These are phyloP conservation scores for Phytophthora citrophthora DNA, from an alignment of 352 stramenopile genomes.

Conservation along the genomic window DNA sequence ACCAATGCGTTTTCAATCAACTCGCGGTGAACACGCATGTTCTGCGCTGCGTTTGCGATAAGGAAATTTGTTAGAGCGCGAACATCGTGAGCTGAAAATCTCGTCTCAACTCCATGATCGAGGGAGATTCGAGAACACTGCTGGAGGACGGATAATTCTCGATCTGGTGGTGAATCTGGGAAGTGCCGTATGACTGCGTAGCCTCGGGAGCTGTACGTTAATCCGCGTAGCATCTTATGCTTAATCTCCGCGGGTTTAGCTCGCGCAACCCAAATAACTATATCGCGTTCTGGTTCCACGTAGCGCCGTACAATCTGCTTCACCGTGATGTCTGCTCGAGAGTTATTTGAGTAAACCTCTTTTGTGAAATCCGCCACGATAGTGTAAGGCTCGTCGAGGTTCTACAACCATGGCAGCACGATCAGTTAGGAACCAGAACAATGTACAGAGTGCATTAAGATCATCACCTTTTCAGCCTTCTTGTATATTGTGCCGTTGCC, in stretches of 20 bases:
- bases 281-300: constrained; percentile 55
- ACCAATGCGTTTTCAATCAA: constrained; percentile 7
- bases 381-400: constrained; percentile 48
- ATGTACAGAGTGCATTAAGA: background rate
- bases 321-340: constrained; percentile 50
- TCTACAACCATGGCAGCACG: background rate
- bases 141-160: constrained; percentile 7
- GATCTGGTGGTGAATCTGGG: constrained; percentile 1
- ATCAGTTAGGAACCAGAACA: background rate
- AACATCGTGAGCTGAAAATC: constrained; percentile 1
- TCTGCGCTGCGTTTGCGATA: constrained; percentile 9
- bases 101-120: constrained; percentile 10
- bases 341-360: constrained; percentile 56
- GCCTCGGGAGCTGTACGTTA: constrained; percentile 52
- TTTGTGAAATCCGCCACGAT: constrained; percentile 62
- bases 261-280: constrained; percentile 65
- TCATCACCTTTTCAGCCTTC: constrained; percentile 20
- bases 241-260: constrained; percentile 59
- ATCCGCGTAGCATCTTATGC: constrained; percentile 38
- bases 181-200: constrained; percentile 59
- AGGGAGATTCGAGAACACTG: constrained; percentile 22
- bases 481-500: constrained; percentile 30
- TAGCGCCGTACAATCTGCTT: constrained; percentile 63
- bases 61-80: constrained; percentile 11
- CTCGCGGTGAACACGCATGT: constrained; percentile 16